phyloP scores from a whole-genome alignment of 2,329 filamentous ascomycete species.

The Pezicula carpinea region DNA sequence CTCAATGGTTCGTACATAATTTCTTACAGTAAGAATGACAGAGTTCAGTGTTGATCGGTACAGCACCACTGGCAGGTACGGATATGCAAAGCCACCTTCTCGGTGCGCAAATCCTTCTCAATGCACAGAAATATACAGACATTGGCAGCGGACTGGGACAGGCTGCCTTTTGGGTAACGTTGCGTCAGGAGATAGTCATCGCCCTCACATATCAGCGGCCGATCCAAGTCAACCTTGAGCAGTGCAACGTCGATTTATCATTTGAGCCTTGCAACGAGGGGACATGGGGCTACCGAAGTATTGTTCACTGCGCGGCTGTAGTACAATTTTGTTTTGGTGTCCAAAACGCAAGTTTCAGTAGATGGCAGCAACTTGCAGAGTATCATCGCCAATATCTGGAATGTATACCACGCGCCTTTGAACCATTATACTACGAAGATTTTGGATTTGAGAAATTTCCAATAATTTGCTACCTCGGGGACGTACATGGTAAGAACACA shows the following conservation, averaged over 20 bases:
- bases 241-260: constrained; percentile 46
- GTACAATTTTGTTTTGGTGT: constrained; percentile 57
- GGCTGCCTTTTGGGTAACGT: constrained; percentile 51
- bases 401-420: constrained; percentile 38
- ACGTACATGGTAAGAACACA: too few relatives aligned
- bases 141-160: constrained; percentile 35
- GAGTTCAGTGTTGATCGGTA: too few relatives aligned
- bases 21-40: too few relatives aligned
- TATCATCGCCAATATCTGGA: too few relatives aligned
- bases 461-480: too few relatives aligned
- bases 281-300: constrained; percentile 55
- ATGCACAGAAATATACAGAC: constrained; percentile 24
- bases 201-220: constrained; percentile 36
- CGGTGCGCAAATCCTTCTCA: constrained; percentile 30
- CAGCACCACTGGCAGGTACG: constrained; percentile 9
- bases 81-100: constrained; percentile 18
- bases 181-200: constrained; percentile 56
- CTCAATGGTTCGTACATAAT: too few relatives aligned
- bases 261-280: constrained; percentile 45
- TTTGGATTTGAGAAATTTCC: too few relatives aligned
- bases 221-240: constrained; percentile 47
- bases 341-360: constrained; percentile 34
- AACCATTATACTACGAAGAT: too few relatives aligned
- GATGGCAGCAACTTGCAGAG: too few relatives aligned
- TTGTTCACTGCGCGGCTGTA: constrained; percentile 59